phyloP scores from a whole-genome alignment of 2,329 filamentous ascomycete species.

The Apiospora malaysiana region DNA sequence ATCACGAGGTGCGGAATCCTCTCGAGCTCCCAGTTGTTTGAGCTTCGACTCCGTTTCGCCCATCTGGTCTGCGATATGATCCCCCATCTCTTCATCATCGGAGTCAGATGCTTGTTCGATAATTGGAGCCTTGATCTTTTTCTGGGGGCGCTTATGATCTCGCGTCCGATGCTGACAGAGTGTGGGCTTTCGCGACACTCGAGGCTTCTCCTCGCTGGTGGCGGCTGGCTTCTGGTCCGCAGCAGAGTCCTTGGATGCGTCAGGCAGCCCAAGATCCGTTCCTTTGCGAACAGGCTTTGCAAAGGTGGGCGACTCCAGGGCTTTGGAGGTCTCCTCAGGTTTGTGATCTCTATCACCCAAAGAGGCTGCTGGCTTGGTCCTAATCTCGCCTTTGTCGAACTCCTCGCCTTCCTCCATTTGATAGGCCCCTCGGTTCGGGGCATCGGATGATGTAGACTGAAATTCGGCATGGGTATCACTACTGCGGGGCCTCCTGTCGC shows the following conservation, averaged over 20 bases:
- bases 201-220: neutral
- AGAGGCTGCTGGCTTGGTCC: neutral
- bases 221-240: neutral
- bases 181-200: neutral
- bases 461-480: conserved; percentile 58
- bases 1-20: conserved; percentile 46
- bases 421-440: neutral
- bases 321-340: neutral
- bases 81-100: conserved; percentile 62
- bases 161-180: neutral
- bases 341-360: neutral
- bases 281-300: neutral
- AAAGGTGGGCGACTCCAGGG: neutral
- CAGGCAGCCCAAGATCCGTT: neutral
- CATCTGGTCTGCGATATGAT: conserved; percentile 61
- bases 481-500: conserved; percentile 55
- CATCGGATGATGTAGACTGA: conserved; percentile 28
- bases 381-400: neutral
- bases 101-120: conserved; percentile 57
- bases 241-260: neutral
- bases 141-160: neutral
- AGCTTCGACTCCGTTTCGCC: conserved; percentile 56
- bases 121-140: conserved; percentile 20
- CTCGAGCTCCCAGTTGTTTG: conserved; percentile 49
- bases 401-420: conserved; percentile 11